These are phyloP conservation scores for Zychaea mexicana DNA, from an alignment of 371 early-diverging fungal species.

Conservation along the genomic window DNA sequence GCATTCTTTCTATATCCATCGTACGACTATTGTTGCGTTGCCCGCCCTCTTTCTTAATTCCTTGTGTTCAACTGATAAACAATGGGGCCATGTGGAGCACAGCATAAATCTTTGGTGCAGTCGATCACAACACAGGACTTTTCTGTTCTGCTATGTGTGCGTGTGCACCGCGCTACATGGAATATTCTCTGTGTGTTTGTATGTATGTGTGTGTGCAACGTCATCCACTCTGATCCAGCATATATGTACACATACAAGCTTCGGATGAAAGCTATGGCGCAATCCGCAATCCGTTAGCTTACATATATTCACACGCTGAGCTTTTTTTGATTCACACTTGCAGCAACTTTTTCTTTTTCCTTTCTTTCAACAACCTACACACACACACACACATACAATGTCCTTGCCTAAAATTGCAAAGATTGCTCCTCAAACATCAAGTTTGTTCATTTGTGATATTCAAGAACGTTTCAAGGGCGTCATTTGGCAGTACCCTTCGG, in stretches of 20 bases:
- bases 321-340: neutral
- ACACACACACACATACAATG: conserved; percentile 16
- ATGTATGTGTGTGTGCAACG: conserved; percentile 2
- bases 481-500: conserved; percentile 80
- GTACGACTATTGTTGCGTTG: neutral
- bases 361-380: neutral
- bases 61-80: conserved; percentile 1
- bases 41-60: neutral
- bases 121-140: neutral
- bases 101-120: neutral
- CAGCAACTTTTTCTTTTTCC: neutral
- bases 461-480: conserved; percentile 82
- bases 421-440: conserved; percentile 65
- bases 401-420: conserved; percentile 36
- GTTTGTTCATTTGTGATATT: conserved; percentile 93
- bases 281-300: neutral
- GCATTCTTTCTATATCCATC: neutral
- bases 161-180: conserved; percentile 5
- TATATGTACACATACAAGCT: neutral
- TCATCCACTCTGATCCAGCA: neutral
- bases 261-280: neutral
- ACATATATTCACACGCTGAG: neutral
- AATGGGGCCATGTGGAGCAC: neutral
- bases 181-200: too few relatives aligned
- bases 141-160: neutral